These are phyloP conservation scores for Climacium dendroides DNA, from an alignment of 225 moss, liverwort and hornwort species.

Conservation along the genomic window DNA sequence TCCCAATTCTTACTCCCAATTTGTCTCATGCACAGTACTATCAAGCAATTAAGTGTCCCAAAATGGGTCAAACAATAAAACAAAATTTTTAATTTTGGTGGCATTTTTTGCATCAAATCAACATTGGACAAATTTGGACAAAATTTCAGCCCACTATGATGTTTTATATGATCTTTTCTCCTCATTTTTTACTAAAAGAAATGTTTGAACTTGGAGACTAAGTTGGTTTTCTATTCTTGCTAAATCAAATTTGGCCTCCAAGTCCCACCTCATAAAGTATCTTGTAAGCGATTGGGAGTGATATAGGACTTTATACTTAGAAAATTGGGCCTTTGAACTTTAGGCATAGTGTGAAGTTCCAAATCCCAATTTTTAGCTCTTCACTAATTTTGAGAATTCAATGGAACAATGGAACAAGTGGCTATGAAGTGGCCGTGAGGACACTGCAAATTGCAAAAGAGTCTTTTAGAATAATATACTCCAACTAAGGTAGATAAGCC, in stretches of 20 bases:
- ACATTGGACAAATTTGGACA: fast-evolving
- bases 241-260: neutral
- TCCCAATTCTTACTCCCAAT: neutral
- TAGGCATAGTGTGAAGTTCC: fast-evolving
- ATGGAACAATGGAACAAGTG: too few relatives aligned
- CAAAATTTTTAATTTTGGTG: neutral
- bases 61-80: too few relatives aligned
- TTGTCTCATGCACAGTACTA: neutral
- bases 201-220: fast-evolving
- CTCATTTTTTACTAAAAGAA: neutral
- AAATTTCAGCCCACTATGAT: fast-evolving
- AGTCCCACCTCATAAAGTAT: too few relatives aligned
- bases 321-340: neutral
- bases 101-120: neutral
- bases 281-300: neutral
- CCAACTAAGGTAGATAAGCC: too few relatives aligned
- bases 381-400: neutral
- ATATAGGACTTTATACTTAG: fast-evolving
- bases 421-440: neutral
- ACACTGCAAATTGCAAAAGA: neutral
- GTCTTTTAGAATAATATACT: neutral
- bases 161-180: neutral
- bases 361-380: neutral
- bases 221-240: neutral
- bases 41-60: fast-evolving